Conservation (phyloP, 139 green algal species). For the Tetradesmus obliquus region DNA sequence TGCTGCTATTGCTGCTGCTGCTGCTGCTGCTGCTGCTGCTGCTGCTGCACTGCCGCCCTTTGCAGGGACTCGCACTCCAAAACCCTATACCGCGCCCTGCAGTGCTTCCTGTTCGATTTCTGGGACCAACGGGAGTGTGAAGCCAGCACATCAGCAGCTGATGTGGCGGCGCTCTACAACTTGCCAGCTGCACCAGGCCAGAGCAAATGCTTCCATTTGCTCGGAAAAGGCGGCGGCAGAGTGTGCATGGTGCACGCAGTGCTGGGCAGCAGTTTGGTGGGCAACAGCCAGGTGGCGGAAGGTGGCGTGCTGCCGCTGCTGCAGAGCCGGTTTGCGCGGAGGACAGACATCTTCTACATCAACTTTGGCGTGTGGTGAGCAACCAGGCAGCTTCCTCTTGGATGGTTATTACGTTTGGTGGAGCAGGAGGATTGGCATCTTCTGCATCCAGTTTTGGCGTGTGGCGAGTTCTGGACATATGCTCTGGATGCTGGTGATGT, state of each 20-base stretch:
- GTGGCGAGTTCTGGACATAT: too few species aligned
- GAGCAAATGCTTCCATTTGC: conserved; percentile 41
- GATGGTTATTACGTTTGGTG: neutral
- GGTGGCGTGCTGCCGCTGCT: conserved; percentile 42
- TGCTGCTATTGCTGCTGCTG: neutral
- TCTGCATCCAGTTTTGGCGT: too few species aligned
- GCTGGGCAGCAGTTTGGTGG: conserved; percentile 27
- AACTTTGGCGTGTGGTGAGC: conserved; percentile 19
- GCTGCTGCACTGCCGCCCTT: too few species aligned
- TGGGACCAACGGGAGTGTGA: conserved; percentile 29
- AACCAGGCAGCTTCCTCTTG: too few species aligned
- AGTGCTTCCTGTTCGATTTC: conserved; percentile 34
- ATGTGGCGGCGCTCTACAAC: conserved; percentile 7
- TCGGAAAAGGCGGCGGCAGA: conserved; percentile 17
- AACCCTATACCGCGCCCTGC: neutral
- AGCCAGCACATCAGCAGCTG: conserved; percentile 28
- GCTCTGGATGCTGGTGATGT: too few species aligned
- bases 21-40: neutral
- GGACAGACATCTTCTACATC: conserved; percentile 28
- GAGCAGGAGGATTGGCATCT: too few species aligned
- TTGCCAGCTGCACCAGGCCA: neutral
- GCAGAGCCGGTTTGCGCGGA: conserved; percentile 6
- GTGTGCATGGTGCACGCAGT: conserved; percentile 43
- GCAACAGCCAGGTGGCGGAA: conserved; percentile 27
- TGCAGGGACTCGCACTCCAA: conserved; percentile 28